Evolutionary conservation across 2,329 filamentous ascomycete species (phyloP).

Genomic region (Penicillium thymicola): DNA sequence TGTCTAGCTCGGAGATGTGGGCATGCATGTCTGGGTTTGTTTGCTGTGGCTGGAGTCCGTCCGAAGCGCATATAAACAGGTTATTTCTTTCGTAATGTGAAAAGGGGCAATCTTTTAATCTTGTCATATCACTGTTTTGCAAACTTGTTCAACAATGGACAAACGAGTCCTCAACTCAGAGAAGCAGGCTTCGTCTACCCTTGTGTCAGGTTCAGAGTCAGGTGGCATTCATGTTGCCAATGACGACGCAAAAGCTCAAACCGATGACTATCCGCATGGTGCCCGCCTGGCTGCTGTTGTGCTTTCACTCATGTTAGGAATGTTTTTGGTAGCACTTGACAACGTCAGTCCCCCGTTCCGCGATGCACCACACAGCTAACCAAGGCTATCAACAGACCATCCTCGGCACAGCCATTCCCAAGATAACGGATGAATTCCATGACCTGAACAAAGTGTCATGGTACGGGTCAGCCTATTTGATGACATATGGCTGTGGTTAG

Average conservation of each 20-base stretch:
- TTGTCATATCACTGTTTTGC: not conserved
- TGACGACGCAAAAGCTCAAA: not conserved
- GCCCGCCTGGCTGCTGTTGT: not conserved
- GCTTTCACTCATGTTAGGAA: not conserved
- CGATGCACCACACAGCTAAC: not conserved
- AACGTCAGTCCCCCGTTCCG: not conserved
- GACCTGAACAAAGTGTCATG: slow-evolving; percentile 32
- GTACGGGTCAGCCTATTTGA: slow-evolving; percentile 39
- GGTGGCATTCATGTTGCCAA: not conserved
- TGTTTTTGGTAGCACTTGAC: slow-evolving; percentile 1
- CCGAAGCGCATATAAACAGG: not conserved
- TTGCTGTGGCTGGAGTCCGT: not conserved
- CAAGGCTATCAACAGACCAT: not conserved
- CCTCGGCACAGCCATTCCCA: slow-evolving; percentile 20
- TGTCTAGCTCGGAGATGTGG: not conserved
- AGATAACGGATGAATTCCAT: slow-evolving; percentile 29
- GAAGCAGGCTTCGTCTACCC: not conserved
- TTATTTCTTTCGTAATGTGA: not conserved
- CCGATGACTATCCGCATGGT: not conserved
- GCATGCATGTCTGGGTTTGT: not conserved
- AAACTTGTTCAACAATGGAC: not conserved
- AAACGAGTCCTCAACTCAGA: not conserved
- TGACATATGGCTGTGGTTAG: slow-evolving; percentile 22
- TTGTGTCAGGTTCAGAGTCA: not conserved
- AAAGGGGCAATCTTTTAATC: not conserved